Evolutionary conservation across 2,329 filamentous ascomycete genomes (phyloP).

Genomic region (Myotisia sp.): DNA sequence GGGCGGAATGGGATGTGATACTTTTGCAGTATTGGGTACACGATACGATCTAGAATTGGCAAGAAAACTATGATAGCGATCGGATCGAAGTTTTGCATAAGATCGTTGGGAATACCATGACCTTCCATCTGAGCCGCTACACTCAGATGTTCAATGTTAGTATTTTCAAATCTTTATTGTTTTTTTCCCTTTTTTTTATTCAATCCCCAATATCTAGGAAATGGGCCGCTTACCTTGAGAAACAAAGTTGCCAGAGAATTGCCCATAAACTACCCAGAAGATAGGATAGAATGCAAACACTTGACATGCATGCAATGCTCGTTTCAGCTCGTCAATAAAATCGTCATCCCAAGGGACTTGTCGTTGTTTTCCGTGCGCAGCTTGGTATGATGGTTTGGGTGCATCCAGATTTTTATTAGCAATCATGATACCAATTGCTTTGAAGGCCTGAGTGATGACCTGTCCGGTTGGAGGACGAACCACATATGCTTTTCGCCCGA

Average conservation of each 20-base stretch:
- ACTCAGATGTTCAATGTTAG: no score
- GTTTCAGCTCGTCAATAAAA: conserved; percentile 59
- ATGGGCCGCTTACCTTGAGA: conserved; percentile 40
- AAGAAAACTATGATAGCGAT: conserved; percentile 63
- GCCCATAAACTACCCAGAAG: conserved; percentile 55
- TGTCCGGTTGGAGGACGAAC: conserved; percentile 45
- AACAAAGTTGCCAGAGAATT: conserved; percentile 53
- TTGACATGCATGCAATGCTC: conserved; percentile 51
- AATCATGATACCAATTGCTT: conserved; percentile 42
- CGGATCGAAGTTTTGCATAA: conserved; percentile 62
- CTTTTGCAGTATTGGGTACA: conserved; percentile 56
- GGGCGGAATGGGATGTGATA: conserved; percentile 53
- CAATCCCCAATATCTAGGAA: conserved; percentile 15
- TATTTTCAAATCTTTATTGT: no score
- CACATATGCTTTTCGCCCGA: conserved; percentile 33
- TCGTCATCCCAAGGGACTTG: conserved; percentile 50
- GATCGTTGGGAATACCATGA: conserved; percentile 61
- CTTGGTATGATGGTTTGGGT: conserved; percentile 52
- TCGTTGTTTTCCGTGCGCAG: conserved; percentile 33
- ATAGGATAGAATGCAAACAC: conserved; percentile 58
- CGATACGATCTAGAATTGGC: conserved; percentile 51
- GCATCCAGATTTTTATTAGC: conserved; percentile 43
- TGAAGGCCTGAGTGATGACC: conserved; percentile 52
- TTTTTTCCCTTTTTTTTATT: conserved; percentile 2
- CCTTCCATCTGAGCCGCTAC: conserved; percentile 44